Evolutionary conservation across 495 filamentous ascomycete genomes (phyloP), one percentile per base, ranked within the genome.

Genomic region (Bacidia gigantensis): DNA sequence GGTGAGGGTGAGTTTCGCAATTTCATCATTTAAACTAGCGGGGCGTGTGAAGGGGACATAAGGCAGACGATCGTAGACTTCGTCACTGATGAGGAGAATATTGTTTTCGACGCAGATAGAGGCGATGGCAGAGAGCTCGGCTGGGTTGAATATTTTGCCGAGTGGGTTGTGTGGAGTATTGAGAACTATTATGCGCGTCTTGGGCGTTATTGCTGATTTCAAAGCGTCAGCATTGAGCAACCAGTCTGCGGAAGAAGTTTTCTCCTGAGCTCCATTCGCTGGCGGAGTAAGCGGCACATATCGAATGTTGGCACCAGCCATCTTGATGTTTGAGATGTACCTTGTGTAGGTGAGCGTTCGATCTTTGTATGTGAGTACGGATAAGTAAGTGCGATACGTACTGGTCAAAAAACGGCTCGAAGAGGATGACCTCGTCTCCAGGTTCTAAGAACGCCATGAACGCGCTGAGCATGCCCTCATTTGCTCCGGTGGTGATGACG

Each of bases 341-440:
- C 82, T 84, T 44, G 21, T 10, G 26, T 17, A 12, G 32, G 14
- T 48, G 38, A 39, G 29, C 29, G 7, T 35, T 5, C 14, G 29
- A 35, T 35, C 14, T 35, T 14, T 35, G 7, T 14, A 7, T 7
- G 5, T 5, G 29, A 35, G 29, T 35, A 5, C 29, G 14, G 29
- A 35, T 5, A n/a, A 14, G 5, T 35, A 5, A 35, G 7, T 35
- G 29, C 7, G 5, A 5, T 14, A 22, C 53, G 3, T 71, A 89
- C 81, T 98, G 92, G 69, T 98, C 92, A 62, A 96, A 98, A 71
- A 95, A 98, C 5, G 92, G 92, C 72, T 98, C 92, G 68, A 98
- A 95, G 49, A 98, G 78, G 40, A 98, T 95, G 47, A 96, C 93
- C 66, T 98, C 92, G 60, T 98, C 92, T 3, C 86, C 92, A 0